A percentile compares a stretch with the other conserved stretches of the same genome.
Conservation (phyloP, 805 yeast species). For the Cyberlindnera nakhonratchasimensis region DNA sequence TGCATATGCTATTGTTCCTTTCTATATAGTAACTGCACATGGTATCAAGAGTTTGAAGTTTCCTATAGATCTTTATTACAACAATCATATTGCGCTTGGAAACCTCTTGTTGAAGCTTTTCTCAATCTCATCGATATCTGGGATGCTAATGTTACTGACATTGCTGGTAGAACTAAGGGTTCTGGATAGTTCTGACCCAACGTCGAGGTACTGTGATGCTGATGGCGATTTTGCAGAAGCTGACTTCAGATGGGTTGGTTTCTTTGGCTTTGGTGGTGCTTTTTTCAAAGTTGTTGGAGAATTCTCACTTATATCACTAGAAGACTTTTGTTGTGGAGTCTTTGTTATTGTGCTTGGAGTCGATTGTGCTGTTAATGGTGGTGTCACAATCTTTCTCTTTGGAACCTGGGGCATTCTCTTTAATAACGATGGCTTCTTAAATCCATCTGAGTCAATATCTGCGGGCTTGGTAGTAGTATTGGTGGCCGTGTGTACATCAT, state of each 20-base stretch:
- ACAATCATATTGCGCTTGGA: slow-evolving; percentile 51
- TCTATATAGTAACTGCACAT: too few species aligned
- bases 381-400: slow-evolving; percentile 21
- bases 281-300: slow-evolving; percentile 23
- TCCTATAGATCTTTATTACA: not conserved
- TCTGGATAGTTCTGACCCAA: slow-evolving; percentile 10
- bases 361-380: slow-evolving; percentile 26
- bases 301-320: slow-evolving; percentile 4
- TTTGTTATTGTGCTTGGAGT: slow-evolving; percentile 27
- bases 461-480: slow-evolving; percentile 27
- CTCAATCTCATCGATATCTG: slow-evolving; percentile 59
- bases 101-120: slow-evolving; percentile 53
- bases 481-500: slow-evolving; percentile 43
- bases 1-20: slow-evolving; percentile 1
- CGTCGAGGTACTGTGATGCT: slow-evolving; percentile 4
- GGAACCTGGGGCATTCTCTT: slow-evolving; percentile 19
- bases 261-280: slow-evolving; percentile 59
- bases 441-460: slow-evolving; percentile 27
- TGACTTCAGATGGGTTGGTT: slow-evolving; percentile 52
- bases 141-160: slow-evolving; percentile 40
- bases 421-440: slow-evolving; percentile 24
- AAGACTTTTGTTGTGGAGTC: slow-evolving; percentile 12
- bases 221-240: slow-evolving; percentile 20
- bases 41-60: not conserved
- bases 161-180: slow-evolving; percentile 12